phyloP scores from a whole-genome alignment of 108 stramenopile genomes.

The Nitzschia sp. region DNA sequence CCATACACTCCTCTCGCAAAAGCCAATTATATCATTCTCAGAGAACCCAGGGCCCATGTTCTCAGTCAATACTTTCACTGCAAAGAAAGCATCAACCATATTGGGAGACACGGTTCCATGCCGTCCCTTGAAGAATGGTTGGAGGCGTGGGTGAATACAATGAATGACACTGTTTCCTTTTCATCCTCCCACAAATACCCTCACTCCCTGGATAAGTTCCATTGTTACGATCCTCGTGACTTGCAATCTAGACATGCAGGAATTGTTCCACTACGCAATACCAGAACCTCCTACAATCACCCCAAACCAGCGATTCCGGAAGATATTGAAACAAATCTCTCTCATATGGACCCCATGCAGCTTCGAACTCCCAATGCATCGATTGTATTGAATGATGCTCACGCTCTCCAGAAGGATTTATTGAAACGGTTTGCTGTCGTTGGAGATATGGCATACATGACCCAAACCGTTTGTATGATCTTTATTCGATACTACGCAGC shows the following conservation, averaged over 20 bases:
- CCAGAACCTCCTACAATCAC: background rate
- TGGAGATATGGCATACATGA: background rate
- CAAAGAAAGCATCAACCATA: conserved; percentile 13
- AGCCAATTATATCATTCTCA: conserved; percentile 4
- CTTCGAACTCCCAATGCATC: background rate
- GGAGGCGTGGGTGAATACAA: conserved; percentile 8
- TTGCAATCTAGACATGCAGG: conserved; percentile 8
- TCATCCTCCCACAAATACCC: background rate
- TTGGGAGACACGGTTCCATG: conserved; percentile 4
- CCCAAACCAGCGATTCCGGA: background rate
- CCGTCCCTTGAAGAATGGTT: conserved; percentile 7
- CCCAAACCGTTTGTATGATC: background rate
- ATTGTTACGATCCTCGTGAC: conserved; percentile 13
- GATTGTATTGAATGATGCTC: conserved; percentile 2
- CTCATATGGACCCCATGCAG: background rate
- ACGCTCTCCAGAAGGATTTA: background rate
- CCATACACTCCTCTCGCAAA: conserved; percentile 1
- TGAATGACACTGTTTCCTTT: background rate
- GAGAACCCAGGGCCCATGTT: conserved; percentile 5
- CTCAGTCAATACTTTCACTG: conserved; percentile 23
- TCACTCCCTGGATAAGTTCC: background rate
- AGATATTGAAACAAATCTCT: background rate
- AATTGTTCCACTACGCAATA: background rate
- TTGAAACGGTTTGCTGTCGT: background rate
- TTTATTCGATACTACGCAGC: background rate